Conservation (phyloP, 805 yeast species). For the Helenozyma baotianmanensis region DNA sequence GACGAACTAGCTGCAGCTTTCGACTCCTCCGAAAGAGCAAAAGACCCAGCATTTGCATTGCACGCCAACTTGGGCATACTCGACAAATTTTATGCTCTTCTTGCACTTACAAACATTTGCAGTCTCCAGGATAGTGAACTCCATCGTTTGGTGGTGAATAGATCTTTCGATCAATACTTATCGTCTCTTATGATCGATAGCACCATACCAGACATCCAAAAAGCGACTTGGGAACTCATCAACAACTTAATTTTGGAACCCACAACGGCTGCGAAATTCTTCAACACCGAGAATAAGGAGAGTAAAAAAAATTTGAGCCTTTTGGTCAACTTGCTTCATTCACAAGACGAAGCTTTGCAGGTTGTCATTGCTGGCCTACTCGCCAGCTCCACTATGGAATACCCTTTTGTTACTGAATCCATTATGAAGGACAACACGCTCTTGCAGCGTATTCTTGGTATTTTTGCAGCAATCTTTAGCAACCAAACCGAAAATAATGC, state of each 20-base stretch:
- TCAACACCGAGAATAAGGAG: constrained; percentile 45
- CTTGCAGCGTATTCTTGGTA: constrained; percentile 14
- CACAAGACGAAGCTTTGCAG: constrained; percentile 23
- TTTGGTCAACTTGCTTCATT: constrained; percentile 30
- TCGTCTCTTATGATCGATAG: constrained; percentile 38
- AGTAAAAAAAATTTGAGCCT: constrained; percentile 29
- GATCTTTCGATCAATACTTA: constrained; percentile 44
- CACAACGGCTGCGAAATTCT: constrained; percentile 47
- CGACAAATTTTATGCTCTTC: constrained; percentile 51
- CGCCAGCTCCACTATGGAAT: constrained; percentile 39
- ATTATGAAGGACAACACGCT: constrained; percentile 16
- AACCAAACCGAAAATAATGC: constrained; percentile 21
- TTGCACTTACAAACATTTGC: constrained; percentile 67
- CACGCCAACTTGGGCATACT: constrained; percentile 27
- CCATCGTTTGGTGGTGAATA: constrained; percentile 34
- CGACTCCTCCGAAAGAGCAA: not conserved
- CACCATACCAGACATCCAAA: constrained; percentile 43
- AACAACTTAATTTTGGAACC: constrained; percentile 52
- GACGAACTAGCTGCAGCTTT: not conserved
- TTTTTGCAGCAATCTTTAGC: constrained; percentile 19
- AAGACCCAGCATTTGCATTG: not conserved
- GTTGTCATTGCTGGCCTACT: constrained; percentile 31
- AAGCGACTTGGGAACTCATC: constrained; percentile 58
- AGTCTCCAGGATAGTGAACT: constrained; percentile 39
- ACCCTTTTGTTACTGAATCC: constrained; percentile 29